Conservation (phyloP, 179 eudicot species). For the Heliamphora pulchella region DNA sequence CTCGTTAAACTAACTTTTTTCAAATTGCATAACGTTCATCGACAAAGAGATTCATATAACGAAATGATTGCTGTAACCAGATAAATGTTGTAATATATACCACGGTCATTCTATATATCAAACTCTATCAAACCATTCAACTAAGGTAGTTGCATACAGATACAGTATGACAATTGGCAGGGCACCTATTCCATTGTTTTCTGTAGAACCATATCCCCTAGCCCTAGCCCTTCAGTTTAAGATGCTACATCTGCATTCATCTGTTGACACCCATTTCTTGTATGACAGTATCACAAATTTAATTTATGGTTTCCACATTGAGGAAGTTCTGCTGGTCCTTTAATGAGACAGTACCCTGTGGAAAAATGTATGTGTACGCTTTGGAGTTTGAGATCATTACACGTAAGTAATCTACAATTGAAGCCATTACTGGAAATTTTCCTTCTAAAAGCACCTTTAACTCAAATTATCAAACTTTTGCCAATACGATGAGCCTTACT, state of each 20-base stretch:
- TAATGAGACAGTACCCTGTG: neutral
- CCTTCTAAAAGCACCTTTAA: neutral
- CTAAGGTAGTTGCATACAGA: too few relatives aligned
- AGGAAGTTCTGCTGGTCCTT: neutral
- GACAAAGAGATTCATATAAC: neutral
- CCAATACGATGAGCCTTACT: neutral
- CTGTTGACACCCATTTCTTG: neutral
- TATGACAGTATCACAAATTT: neutral
- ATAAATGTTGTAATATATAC: neutral
- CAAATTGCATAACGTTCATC: neutral
- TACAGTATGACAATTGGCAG: neutral
- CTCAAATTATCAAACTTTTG: neutral
- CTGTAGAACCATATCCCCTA: neutral
- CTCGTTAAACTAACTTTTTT: neutral
- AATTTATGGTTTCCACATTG: neutral
- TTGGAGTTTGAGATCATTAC: neutral
- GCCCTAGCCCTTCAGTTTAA: constrained; percentile 7
- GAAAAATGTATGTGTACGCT: neutral
- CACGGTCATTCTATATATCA: neutral
- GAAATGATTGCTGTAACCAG: neutral
- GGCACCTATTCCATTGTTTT: neutral
- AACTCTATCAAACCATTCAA: neutral
- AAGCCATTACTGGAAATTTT: neutral
- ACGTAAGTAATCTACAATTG: neutral
- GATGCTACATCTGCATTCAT: constrained; percentile 5